Evolutionary conservation across 441 rosid species (phyloP), one percentile per base, ranked within the genome.

Genomic region (Pelargonium cotyledonis): DNA sequence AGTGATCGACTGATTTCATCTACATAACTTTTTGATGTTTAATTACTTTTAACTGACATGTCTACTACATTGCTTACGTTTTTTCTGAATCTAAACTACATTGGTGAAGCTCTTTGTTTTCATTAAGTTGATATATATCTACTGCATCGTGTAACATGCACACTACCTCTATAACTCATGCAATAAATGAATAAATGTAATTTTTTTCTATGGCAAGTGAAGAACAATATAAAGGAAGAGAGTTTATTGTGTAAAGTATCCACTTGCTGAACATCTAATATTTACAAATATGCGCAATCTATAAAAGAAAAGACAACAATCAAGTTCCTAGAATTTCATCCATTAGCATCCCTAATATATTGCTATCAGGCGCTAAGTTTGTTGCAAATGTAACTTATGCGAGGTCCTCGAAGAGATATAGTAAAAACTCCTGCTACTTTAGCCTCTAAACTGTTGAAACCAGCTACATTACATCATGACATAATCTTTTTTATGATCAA

Each of bases 1-100:
- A 83, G 96, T 12, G 31, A 62, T 29, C 7, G 63, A 83, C 95
- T 12, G 21, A 62, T 29, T 15, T 53, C 40, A 51, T 60, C 63
- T 23, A 21, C 63, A 57, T 19, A 19, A 53, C 62, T 8, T 53
- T 53, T 26, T 16, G 63, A 7, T 57, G 60, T 19, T 55, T 53
- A 16, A 49, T 49, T 11, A 49, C 55, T 49, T 11, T 53, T 53
- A 41, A 41, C 10, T 41, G 46, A 9, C 46, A 41, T 41, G 9
- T 41, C 46, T 41, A 9, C 46, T 9, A 41, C 10, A 41, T 41
- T 41, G 46, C 10, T 41, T 41, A 41, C 46, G 14, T n/a, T 57
- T 57, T 57, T 19, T 57, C 63, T 57, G 9, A 57, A 57, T 57
- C 63, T 8, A 8, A 57, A 57, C 63, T 19, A 8, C 21, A 57